These are phyloP conservation scores for Russula abietina DNA, from an alignment of 768 basidiomycete species.

Conservation along the genomic window DNA sequence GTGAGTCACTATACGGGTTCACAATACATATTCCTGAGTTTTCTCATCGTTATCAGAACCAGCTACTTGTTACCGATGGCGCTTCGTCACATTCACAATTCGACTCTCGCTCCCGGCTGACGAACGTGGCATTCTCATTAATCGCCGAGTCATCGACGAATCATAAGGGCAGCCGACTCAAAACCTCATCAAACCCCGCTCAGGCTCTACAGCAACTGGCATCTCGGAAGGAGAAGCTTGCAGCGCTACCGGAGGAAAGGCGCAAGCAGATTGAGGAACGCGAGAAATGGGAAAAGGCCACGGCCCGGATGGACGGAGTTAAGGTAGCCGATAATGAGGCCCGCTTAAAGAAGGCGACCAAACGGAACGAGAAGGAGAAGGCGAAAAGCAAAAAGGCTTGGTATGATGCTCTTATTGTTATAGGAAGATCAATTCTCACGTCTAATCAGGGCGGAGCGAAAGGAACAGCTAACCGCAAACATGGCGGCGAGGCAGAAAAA, in stretches of 20 bases:
- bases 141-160: slow-evolving; percentile 47
- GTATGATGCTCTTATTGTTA: slow-evolving; percentile 40
- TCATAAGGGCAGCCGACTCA: slow-evolving; percentile 47
- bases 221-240: slow-evolving; percentile 71
- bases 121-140: slow-evolving; percentile 68
- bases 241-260: slow-evolving; percentile 74
- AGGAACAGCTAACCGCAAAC: slow-evolving; percentile 63
- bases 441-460: slow-evolving; percentile 72
- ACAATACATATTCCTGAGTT: not conserved
- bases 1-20: slow-evolving; percentile 34
- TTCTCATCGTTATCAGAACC: slow-evolving; percentile 41
- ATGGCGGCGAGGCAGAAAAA: slow-evolving; percentile 90
- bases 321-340: slow-evolving; percentile 87
- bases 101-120: slow-evolving; percentile 32
- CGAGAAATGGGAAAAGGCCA: slow-evolving; percentile 87
- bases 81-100: slow-evolving; percentile 25
- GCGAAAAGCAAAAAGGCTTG: slow-evolving; percentile 77
- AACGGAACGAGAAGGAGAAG: slow-evolving; percentile 90
- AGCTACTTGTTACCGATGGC: slow-evolving; percentile 64
- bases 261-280: slow-evolving; percentile 72
- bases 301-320: slow-evolving; percentile 79
- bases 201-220: slow-evolving; percentile 81
- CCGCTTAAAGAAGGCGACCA: slow-evolving; percentile 86
- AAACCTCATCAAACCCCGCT: slow-evolving; percentile 72
- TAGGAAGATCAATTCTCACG: slow-evolving; percentile 4